These are phyloP conservation scores for Phytophthora pistaciae DNA, from an alignment of 352 stramenopile species.

Conservation along the genomic window DNA sequence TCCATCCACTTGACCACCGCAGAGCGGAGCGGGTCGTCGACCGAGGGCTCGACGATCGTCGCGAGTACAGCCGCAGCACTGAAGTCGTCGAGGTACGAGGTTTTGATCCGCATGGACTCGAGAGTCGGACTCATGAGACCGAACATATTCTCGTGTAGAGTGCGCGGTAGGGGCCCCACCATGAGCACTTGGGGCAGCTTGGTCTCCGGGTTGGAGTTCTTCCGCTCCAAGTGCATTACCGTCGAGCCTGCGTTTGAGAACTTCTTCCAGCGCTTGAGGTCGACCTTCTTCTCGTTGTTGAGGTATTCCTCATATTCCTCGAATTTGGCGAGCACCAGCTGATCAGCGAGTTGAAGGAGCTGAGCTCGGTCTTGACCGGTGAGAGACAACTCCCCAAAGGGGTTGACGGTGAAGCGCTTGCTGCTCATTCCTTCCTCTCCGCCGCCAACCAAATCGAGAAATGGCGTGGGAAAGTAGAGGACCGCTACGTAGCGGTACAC, in stretches of 20 bases:
- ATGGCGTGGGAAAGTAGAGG: neutral
- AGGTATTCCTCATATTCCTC: conserved; percentile 23
- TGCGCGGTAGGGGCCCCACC: conserved; percentile 31
- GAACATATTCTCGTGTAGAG: conserved; percentile 46
- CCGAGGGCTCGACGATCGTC: conserved; percentile 44
- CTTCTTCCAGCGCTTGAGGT: conserved; percentile 24
- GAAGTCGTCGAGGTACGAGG: conserved; percentile 27
- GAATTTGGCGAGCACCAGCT: conserved; percentile 16
- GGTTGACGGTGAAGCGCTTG: conserved; percentile 1
- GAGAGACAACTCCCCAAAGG: neutral
- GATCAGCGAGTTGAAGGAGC: conserved; percentile 11
- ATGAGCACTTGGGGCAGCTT: conserved; percentile 27
- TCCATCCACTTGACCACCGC: conserved; percentile 30
- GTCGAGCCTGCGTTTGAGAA: conserved; percentile 4
- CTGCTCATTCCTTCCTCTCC: too few relatives aligned
- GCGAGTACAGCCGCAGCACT: conserved; percentile 46
- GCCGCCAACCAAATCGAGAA: too few relatives aligned
- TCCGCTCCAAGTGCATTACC: conserved; percentile 16
- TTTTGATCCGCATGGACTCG: conserved; percentile 30
- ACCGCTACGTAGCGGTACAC: neutral
- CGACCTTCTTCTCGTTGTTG: conserved; percentile 14
- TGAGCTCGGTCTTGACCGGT: conserved; percentile 18
- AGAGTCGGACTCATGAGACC: conserved; percentile 33
- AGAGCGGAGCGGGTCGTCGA: conserved; percentile 40
- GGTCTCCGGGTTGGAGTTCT: conserved; percentile 21